These are phyloP conservation scores for Boletus fagicola DNA, from an alignment of 768 basidiomycete genomes.

Conservation along the genomic window DNA sequence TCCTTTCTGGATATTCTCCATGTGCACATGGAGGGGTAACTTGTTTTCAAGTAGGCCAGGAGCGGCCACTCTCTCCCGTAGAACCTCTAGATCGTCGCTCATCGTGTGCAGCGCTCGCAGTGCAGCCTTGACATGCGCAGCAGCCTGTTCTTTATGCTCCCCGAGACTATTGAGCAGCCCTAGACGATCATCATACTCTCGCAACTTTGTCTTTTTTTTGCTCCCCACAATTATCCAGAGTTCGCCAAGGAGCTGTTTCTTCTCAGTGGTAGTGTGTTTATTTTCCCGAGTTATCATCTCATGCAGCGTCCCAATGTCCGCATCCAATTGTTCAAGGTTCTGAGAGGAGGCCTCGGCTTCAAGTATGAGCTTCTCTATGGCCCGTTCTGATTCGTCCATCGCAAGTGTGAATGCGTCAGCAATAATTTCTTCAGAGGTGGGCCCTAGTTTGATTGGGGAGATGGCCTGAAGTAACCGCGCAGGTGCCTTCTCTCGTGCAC, in stretches of 20 bases:
- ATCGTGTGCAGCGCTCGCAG: slow-evolving; percentile 59
- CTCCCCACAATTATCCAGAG: slow-evolving; percentile 73
- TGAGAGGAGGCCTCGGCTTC: slow-evolving; percentile 60
- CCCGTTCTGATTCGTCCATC: slow-evolving; percentile 55
- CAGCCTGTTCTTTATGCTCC: slow-evolving; percentile 58
- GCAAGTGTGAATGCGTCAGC: slow-evolving; percentile 56
- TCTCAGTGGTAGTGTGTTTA: slow-evolving; percentile 40
- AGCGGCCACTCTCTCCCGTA: slow-evolving; percentile 68
- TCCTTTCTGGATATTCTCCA: no score
- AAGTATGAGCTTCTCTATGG: slow-evolving; percentile 57
- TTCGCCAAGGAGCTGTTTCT: slow-evolving; percentile 55
- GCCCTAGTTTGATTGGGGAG: slow-evolving; percentile 38
- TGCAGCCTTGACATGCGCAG: slow-evolving; percentile 63
- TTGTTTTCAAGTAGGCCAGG: slow-evolving; percentile 60
- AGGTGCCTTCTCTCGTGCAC: slow-evolving; percentile 28
- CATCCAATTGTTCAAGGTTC: slow-evolving; percentile 63
- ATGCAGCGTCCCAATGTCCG: slow-evolving; percentile 53
- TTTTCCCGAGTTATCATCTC: slow-evolving; percentile 63
- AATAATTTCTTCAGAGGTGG: slow-evolving; percentile 45
- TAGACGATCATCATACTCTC: slow-evolving; percentile 51
- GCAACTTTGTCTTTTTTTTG: slow-evolving; percentile 49
- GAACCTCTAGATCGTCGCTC: slow-evolving; percentile 73
- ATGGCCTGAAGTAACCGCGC: slow-evolving; percentile 36
- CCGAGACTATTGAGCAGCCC: slow-evolving; percentile 53
- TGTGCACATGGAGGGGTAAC: no score